These are phyloP conservation scores for Ustulina deusta DNA, from an alignment of 2,329 filamentous ascomycete species.

Conservation along the genomic window DNA sequence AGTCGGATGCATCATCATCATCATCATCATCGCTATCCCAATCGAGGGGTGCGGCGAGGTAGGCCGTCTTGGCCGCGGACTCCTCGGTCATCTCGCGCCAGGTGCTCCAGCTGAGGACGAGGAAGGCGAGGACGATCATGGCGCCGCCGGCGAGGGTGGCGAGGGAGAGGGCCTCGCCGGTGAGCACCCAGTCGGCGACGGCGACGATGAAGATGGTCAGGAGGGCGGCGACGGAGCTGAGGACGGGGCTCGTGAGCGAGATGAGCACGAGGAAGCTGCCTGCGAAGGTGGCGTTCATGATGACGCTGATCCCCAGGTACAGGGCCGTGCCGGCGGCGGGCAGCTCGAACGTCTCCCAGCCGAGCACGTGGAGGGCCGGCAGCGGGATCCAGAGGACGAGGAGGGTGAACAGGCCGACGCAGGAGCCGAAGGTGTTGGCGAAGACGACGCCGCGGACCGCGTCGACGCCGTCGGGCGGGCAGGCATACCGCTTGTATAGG, in stretches of 20 bases:
- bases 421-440: slow-evolving; percentile 88
- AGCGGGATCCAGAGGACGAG: slow-evolving; percentile 91
- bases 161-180: slow-evolving; percentile 78
- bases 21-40: slow-evolving; percentile 37
- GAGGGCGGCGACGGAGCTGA: slow-evolving; percentile 91
- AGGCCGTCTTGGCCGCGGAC: slow-evolving; percentile 16
- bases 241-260: slow-evolving; percentile 88
- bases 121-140: slow-evolving; percentile 88
- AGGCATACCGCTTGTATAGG: slow-evolving; percentile 92
- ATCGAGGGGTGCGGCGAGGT: slow-evolving; percentile 28
- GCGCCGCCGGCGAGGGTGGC: slow-evolving; percentile 85
- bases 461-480: slow-evolving; percentile 84
- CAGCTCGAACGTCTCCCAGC: slow-evolving; percentile 84
- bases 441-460: slow-evolving; percentile 95
- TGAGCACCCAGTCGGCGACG: slow-evolving; percentile 87
- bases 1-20: slow-evolving; percentile 13
- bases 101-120: slow-evolving; percentile 89
- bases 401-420: slow-evolving; percentile 89
- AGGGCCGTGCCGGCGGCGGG: slow-evolving; percentile 82
- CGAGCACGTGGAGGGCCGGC: slow-evolving; percentile 82
- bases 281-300: slow-evolving; percentile 92
- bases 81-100: slow-evolving; percentile 89
- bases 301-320: slow-evolving; percentile 82
- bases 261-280: slow-evolving; percentile 95
- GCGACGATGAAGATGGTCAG: slow-evolving; percentile 98